Evolutionary conservation across 305 asterid species (phyloP).

Genomic region (Rubia tinctorum): DNA sequence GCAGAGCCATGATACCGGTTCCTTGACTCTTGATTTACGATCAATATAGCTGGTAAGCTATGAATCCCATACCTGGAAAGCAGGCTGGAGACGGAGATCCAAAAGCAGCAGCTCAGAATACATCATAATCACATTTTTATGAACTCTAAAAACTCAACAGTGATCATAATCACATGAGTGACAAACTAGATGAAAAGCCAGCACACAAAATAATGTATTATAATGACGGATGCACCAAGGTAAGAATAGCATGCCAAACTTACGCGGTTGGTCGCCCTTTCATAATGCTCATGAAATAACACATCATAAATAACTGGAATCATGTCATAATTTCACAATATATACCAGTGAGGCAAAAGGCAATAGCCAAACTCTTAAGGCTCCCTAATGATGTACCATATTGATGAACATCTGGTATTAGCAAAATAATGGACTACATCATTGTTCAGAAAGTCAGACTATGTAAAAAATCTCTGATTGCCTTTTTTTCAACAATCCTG

Average conservation of each 20-base stretch:
- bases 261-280: not conserved
- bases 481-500: not conserved
- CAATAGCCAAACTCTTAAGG: not conserved
- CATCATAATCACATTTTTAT: not conserved
- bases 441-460: not conserved
- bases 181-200: not conserved
- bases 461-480: not conserved
- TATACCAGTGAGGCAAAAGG: not conserved
- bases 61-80: constrained; percentile 74
- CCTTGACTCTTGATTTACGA: constrained; percentile 43
- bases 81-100: constrained; percentile 37
- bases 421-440: not conserved
- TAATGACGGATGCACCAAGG: not conserved
- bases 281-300: not conserved
- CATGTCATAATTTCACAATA: not conserved
- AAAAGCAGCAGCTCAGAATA: constrained; percentile 14
- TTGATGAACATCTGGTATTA: not conserved
- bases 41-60: constrained; percentile 60
- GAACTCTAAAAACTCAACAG: not conserved
- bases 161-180: not conserved
- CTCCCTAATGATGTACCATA: not conserved
- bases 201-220: not conserved
- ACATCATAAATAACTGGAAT: too few species aligned
- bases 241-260: not conserved
- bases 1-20: constrained; percentile 47